Evolutionary conservation across 202 grass and related monocot species (phyloP).

Genomic region (Dendrocalamus latiflorus): DNA sequence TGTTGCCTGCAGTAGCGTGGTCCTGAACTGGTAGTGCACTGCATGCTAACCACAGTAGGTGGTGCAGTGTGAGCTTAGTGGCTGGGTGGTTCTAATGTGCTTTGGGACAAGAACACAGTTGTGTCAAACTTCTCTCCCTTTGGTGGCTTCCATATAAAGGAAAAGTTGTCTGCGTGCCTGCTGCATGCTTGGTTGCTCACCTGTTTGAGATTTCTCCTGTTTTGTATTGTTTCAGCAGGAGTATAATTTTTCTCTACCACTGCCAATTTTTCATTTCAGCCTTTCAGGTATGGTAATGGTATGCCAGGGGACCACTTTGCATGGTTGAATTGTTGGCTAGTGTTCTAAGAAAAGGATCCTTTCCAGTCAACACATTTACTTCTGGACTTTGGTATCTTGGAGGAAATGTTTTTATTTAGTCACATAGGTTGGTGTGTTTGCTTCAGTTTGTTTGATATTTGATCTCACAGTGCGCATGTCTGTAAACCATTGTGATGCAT

Average conservation of each 20-base stretch:
- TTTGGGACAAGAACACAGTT: neutral
- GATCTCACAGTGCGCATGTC: neutral
- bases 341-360: neutral
- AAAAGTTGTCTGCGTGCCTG: constrained; percentile 17
- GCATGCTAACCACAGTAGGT: constrained; percentile 2
- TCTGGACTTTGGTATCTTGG: neutral
- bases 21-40: constrained; percentile 14
- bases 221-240: constrained; percentile 3
- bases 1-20: constrained; percentile 27
- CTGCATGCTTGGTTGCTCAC: neutral
- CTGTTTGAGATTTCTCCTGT: constrained; percentile 21
- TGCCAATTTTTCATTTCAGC: constrained; percentile 7
- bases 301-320: neutral
- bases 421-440: neutral
- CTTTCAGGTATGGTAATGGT: neutral
- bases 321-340: constrained; percentile 4
- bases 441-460: neutral
- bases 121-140: constrained; percentile 22
- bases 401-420: neutral
- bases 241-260: neutral
- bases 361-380: neutral
- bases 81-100: constrained; percentile 2
- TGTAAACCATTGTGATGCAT: neutral
- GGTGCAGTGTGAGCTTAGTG: constrained; percentile 7
- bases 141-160: constrained; percentile 29